These are phyloP conservation scores for Fusarium nodosum DNA, from an alignment of 2,329 filamentous ascomycete species.

Conservation along the genomic window DNA sequence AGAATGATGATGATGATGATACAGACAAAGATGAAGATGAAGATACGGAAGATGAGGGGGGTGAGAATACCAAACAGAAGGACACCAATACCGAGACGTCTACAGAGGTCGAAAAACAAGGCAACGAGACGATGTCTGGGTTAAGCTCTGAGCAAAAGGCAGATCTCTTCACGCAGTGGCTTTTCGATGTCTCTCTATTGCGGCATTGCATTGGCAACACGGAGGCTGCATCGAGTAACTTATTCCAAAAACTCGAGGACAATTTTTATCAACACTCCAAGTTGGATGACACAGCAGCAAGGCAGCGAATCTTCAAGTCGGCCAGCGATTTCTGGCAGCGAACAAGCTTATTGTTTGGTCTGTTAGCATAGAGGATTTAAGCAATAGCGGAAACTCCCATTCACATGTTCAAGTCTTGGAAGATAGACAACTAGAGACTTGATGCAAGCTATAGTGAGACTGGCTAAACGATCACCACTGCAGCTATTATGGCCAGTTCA, in stretches of 20 bases:
- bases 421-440: background rate
- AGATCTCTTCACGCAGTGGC: constrained; percentile 70
- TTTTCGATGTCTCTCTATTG: constrained; percentile 71
- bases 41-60: constrained; percentile 33
- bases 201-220: constrained; percentile 59
- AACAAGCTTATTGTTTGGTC: constrained; percentile 83
- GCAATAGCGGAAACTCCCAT: background rate
- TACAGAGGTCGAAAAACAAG: constrained; percentile 4
- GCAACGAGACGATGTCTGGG: constrained; percentile 2
- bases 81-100: constrained; percentile 29
- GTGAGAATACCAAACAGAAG: constrained; percentile 8
- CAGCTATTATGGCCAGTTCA: background rate
- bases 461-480: constrained; percentile 11
- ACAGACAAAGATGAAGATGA: constrained; percentile 5
- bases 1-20: background rate
- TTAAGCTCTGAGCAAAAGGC: constrained; percentile 49
- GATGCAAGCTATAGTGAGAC: background rate
- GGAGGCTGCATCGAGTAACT: constrained; percentile 42
- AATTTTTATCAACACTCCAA: constrained; percentile 61
- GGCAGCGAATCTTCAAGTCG: constrained; percentile 70
- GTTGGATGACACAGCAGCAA: constrained; percentile 63
- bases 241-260: constrained; percentile 62
- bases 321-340: constrained; percentile 86
- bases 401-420: background rate
- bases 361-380: constrained; percentile 65